Evolutionary conservation across 1,139 yeast genomes (phyloP), one percentile per base, ranked within the genome.

Genomic region (Geotrichum siamense): DNA sequence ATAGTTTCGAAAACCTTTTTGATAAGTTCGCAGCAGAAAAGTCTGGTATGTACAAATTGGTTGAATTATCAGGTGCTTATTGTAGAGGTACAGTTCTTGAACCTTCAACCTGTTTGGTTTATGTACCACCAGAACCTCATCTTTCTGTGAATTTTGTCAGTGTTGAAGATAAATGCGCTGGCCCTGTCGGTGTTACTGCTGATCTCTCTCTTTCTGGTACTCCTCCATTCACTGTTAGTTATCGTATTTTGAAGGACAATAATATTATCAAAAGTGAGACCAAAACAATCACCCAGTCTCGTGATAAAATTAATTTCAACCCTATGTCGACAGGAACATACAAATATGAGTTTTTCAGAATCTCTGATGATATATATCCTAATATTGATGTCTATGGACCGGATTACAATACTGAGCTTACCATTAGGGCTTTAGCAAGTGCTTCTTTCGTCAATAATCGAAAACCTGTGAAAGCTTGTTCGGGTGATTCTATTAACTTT

Each of bases 311-410:
- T 54, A 71, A 74, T 38, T 86, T 83, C 60, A 76, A 76, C 51
- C 97, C 99, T 2, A 74, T 78, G 0, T 69, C 72, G 3, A 95
- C 87, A 55, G 98, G 98, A 0, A 75, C 74, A 34, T 91, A 82
- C 57, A 79, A 77, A 21, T 79, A 91, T 46, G 78, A 76, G 22
- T 85, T 91, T 61, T 68, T 73, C 27, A 67, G 54, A 19, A 55
- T 69, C 3, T 56, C 57, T 22, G 73, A 69, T 50, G 47, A 51
- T 19, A 53, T 67, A 38, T 68, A 70, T 48, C 52, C 53, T 27
- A 53, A 61, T 20, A 58, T 61, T 1, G 58, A 60, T 1, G 55
- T 55, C 32, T 43, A 46, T 5, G 42, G 40, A 15, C 21, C 37
- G 5, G 34, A 33, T n/a, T 45, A 28, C 12, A 34, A 39, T 15